phyloP scores from a whole-genome alignment of 2,329 filamentous ascomycete species.

The Chalara sp. region DNA sequence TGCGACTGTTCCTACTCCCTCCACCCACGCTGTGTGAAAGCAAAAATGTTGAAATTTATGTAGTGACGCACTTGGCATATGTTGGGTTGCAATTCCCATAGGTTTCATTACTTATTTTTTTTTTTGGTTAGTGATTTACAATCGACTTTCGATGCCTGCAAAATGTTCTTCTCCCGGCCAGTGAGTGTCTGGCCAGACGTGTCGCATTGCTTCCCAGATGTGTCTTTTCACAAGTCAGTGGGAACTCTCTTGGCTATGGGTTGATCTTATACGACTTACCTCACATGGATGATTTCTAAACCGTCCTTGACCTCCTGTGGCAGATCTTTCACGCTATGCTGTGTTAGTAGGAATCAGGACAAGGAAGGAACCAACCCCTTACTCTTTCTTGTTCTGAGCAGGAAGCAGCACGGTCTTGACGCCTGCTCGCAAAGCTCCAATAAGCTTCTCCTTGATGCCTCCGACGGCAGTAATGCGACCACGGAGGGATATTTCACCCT shows the following conservation, averaged over 20 bases:
- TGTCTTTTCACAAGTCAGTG: constrained; percentile 45
- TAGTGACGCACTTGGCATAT: too few species aligned
- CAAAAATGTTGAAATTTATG: too few species aligned
- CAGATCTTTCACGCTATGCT: constrained; percentile 62
- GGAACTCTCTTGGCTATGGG: constrained; percentile 6
- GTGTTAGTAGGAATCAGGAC: not conserved
- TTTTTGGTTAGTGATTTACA: constrained; percentile 42
- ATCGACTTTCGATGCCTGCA: constrained; percentile 68
- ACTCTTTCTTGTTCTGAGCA: constrained; percentile 81
- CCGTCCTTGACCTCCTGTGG: constrained; percentile 84
- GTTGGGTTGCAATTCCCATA: too few species aligned
- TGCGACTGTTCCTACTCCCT: too few species aligned
- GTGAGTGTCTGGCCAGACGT: constrained; percentile 84
- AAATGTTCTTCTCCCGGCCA: constrained; percentile 72
- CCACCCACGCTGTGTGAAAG: too few species aligned
- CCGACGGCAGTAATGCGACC: constrained; percentile 91
- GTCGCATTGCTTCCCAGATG: constrained; percentile 88
- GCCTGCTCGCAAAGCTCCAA: constrained; percentile 85
- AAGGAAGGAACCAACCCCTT: constrained; percentile 8
- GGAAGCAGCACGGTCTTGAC: constrained; percentile 92
- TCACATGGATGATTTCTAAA: constrained; percentile 82
- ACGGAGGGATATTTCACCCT: constrained; percentile 66
- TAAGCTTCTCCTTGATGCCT: constrained; percentile 97
- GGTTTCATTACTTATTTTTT: too few species aligned
- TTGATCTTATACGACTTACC: constrained; percentile 43